These are phyloP conservation scores for Hsuehochloa calcarea DNA, from an alignment of 176 grass and related monocot genomes.

Conservation along the genomic window DNA sequence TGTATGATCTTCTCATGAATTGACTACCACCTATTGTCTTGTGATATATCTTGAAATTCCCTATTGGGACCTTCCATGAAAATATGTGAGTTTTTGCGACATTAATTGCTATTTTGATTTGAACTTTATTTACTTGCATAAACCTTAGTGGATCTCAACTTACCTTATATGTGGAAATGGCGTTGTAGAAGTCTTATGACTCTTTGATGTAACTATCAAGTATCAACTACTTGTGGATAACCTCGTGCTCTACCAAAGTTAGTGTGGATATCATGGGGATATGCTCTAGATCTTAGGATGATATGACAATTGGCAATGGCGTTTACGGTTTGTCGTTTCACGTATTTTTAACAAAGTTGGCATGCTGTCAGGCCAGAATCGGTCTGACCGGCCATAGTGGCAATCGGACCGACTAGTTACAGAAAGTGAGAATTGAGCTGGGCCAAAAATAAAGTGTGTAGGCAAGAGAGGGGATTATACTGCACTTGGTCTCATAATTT, in stretches of 20 bases:
- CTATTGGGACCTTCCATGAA: not conserved
- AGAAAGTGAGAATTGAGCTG: too few species aligned
- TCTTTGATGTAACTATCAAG: not conserved
- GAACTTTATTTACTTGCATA: not conserved
- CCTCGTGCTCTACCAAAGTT: not conserved
- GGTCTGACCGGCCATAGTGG: too few species aligned
- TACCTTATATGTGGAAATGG: not conserved
- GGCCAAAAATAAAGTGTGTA: too few species aligned
- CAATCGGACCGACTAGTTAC: too few species aligned
- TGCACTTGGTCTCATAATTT: too few species aligned
- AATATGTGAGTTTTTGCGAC: not conserved
- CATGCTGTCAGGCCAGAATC: too few species aligned
- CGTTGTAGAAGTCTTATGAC: not conserved
- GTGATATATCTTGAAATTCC: not conserved
- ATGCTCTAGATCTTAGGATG: too few species aligned
- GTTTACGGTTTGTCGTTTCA: too few species aligned
- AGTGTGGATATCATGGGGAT: too few species aligned
- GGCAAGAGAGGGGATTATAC: too few species aligned
- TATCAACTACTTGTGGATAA: not conserved
- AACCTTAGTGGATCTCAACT: not conserved
- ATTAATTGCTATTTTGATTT: not conserved
- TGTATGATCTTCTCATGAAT: not conserved
- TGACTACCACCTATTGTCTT: not conserved
- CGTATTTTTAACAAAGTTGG: too few species aligned
- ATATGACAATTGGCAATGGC: too few species aligned